These are phyloP conservation scores for Dryas alaskensis DNA, from an alignment of 306 rosid genomes.

Conservation along the genomic window DNA sequence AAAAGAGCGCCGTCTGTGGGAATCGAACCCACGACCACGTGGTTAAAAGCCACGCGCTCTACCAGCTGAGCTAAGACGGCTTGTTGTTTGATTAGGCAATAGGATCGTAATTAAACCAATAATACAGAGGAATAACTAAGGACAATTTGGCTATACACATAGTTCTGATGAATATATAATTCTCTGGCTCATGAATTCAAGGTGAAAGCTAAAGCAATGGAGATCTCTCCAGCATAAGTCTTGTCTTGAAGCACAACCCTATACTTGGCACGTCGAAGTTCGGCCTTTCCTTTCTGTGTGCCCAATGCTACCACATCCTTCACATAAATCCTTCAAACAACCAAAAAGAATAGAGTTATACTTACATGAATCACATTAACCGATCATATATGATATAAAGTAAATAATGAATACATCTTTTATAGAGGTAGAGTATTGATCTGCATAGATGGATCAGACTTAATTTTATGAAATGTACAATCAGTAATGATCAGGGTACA, in stretches of 20 bases:
- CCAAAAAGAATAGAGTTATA: neutral
- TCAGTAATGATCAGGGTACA: no score
- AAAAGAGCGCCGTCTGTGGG: constrained; percentile 23
- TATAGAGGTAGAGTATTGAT: no score
- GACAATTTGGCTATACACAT: no score
- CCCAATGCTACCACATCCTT: constrained; percentile 20
- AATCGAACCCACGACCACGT: constrained; percentile 35
- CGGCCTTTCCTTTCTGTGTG: constrained; percentile 6
- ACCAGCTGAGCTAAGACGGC: constrained; percentile 36
- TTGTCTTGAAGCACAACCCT: constrained; percentile 22
- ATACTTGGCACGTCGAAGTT: constrained; percentile 6
- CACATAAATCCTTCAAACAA: constrained; percentile 16
- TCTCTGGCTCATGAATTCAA: neutral
- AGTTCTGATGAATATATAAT: no score
- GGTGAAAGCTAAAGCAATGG: constrained; percentile 5
- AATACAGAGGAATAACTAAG: no score
- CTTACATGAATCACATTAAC: no score
- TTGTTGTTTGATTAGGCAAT: rapidly evolving
- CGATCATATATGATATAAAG: no score
- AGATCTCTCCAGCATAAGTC: constrained; percentile 27
- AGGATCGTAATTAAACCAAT: no score
- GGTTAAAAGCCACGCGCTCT: constrained; percentile 36
- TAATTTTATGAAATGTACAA: no score
- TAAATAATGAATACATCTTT: no score
- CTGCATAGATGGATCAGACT: no score